Evolutionary conservation across 2,329 filamentous ascomycete species (phyloP).

Genomic region (Peltaster fructicola): DNA sequence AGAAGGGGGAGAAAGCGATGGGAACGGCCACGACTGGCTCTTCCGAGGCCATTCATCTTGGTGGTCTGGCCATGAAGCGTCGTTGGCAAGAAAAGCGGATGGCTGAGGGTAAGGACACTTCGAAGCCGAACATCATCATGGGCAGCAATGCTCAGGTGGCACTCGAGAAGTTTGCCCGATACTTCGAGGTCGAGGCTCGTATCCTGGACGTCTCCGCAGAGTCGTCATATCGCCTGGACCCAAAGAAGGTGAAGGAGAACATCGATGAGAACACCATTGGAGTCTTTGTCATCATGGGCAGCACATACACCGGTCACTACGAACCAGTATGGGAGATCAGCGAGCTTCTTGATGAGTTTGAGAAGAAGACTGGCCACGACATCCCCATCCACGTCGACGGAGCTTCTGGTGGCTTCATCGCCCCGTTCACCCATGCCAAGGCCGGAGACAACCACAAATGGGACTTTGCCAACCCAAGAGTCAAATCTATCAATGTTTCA

Average conservation of each 20-base stretch:
- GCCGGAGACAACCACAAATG: conserved; percentile 38
- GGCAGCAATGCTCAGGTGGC: conserved; percentile 56
- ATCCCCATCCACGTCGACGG: conserved; percentile 53
- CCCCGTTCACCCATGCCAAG: conserved; percentile 40
- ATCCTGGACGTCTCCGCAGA: conserved; percentile 45
- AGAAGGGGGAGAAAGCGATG: conserved; percentile 44
- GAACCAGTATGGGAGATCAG: conserved; percentile 54
- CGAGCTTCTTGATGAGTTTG: conserved; percentile 44
- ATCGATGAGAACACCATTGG: conserved; percentile 63
- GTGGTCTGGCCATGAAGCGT: conserved; percentile 57
- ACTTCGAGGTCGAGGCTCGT: conserved; percentile 54
- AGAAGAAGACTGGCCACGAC: conserved; percentile 42
- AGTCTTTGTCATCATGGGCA: conserved; percentile 55
- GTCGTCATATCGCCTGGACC: conserved; percentile 45
- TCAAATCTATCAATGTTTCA: conserved; percentile 49
- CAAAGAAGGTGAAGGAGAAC: conserved; percentile 44
- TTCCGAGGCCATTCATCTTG: conserved; percentile 53
- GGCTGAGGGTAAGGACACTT: conserved; percentile 42
- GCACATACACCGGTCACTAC: conserved; percentile 57
- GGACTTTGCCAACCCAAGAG: conserved; percentile 44
- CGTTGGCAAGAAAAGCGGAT: conserved; percentile 49
- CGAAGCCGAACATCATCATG: conserved; percentile 57
- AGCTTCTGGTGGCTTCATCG: conserved; percentile 44
- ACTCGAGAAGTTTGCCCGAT: conserved; percentile 54
- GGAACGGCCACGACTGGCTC: conserved; percentile 55